Conservation (phyloP, 2,329 filamentous ascomycete species). For the Exophiala alcalophila region DNA sequence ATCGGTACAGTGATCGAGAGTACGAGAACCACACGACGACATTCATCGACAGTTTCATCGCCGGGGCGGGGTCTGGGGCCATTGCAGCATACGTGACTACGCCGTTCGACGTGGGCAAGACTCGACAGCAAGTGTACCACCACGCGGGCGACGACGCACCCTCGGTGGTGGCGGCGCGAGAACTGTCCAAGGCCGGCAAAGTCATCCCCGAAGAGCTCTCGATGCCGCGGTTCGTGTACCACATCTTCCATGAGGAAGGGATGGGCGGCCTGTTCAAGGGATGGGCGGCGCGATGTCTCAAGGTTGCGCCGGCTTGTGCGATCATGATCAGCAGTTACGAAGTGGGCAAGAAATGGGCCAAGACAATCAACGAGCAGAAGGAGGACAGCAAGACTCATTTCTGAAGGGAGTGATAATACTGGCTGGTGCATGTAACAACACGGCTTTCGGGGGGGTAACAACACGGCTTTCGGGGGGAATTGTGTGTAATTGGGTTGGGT, state of each 20-base stretch:
- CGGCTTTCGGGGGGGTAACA: too few relatives aligned
- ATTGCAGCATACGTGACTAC: slow-evolving; percentile 86
- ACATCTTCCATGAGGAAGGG: slow-evolving; percentile 87
- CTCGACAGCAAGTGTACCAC: slow-evolving; percentile 78
- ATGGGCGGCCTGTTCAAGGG: slow-evolving; percentile 78
- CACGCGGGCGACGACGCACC: slow-evolving; percentile 49
- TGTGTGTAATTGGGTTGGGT: too few relatives aligned
- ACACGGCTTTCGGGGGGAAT: too few relatives aligned
- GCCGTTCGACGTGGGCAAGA: slow-evolving; percentile 97
- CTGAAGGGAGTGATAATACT: too few relatives aligned
- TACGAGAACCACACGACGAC: slow-evolving; percentile 71
- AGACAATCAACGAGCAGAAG: slow-evolving; percentile 65
- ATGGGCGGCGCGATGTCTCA: slow-evolving; percentile 86
- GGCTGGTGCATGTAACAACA: too few relatives aligned
- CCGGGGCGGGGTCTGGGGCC: slow-evolving; percentile 78
- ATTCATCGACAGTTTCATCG: slow-evolving; percentile 83
- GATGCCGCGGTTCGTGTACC: slow-evolving; percentile 80
- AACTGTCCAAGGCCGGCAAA: slow-evolving; percentile 25
- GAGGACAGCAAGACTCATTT: slow-evolving; percentile 28
- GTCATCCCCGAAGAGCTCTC: slow-evolving; percentile 66
- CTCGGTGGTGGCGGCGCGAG: slow-evolving; percentile 23
- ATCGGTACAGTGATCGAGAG: slow-evolving; percentile 50
- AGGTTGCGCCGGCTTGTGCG: slow-evolving; percentile 92
- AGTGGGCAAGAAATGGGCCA: slow-evolving; percentile 84
- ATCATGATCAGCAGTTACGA: slow-evolving; percentile 99